Base-by-base conservation (phyloP, 176 grass and related monocot genomes). In the Bromus sterilis region DNA sequence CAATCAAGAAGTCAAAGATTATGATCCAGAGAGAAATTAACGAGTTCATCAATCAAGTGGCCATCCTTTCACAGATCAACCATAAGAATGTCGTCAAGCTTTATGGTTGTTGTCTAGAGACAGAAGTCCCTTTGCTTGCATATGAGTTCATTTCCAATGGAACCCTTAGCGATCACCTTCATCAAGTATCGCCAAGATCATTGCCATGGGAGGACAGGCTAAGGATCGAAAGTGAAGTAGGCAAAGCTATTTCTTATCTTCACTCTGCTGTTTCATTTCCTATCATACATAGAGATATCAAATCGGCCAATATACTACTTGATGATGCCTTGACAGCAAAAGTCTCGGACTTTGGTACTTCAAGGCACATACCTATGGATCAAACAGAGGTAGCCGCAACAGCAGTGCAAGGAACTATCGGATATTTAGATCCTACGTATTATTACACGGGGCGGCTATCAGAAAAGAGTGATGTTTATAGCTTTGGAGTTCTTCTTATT, bases 131-230 rank as follows among this genome's bases (percentile, higher is more conserved):
- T 7, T 20, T 89, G 21, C 30, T 92, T 28, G 78, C 86, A 0
- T 91, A 85, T 8, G 85, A 88, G 3, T 91, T 91, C 33, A 88
- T 91, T 12, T 82, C 89, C 13, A 91, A 91, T 82, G 86, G 82
- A 11, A 81, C 82, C 2, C 89, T 91, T 56, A 74, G 74, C 2
- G 24, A 88, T 1, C 86, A 85, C 63, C 77, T 91, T 15, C 82
- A 88, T 35, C 12, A n/a, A 1, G 55, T 85, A 9, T 70, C 21
- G 0, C 20, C 42, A 9, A 32, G 0, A 24, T 78, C 77, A 29
- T 11, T 91, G 13, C 18, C 63, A 18, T 91, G 89, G 85, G 25
- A 0, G 0, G 15, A 14, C 2, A 57, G 65, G 34, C 1, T 71
- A 2, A 81, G 65, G 0, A 81, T 81, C 1, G 65, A 15, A 13